A percentile compares a stretch with the other conserved stretches of the same genome.
Evolutionary conservation across 2,329 filamentous ascomycete species (phyloP).

Genomic region (Cordyceps farinosa): DNA sequence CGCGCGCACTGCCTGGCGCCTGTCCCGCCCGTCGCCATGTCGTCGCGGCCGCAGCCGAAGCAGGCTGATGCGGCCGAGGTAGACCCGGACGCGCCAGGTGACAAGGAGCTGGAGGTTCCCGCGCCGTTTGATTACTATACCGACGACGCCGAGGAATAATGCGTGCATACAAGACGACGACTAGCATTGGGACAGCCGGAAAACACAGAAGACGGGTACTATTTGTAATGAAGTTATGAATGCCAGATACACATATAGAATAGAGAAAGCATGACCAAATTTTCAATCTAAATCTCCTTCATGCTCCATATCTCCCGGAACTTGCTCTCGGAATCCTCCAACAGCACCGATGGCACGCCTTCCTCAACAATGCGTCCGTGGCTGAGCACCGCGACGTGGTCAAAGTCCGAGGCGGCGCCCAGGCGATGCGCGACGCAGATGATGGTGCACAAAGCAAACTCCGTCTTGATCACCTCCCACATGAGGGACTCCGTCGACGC

Average conservation of each 20-base stretch:
- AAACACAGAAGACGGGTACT: constrained; percentile 12
- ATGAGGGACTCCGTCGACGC: constrained; percentile 26
- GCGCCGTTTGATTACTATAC: constrained; percentile 35
- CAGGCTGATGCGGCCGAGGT: constrained; percentile 21
- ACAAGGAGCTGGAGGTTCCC: constrained; percentile 29
- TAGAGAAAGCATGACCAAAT: background rate
- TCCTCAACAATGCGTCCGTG: constrained; percentile 23
- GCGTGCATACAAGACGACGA: background rate
- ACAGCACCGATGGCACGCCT: background rate
- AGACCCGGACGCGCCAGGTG: constrained; percentile 24
- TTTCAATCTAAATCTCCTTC: background rate
- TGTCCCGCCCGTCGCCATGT: background rate
- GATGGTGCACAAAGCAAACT: constrained; percentile 28
- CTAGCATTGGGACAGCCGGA: background rate
- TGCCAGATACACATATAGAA: background rate
- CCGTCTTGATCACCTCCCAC: constrained; percentile 25
- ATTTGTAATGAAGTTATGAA: background rate
- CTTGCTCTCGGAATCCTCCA: constrained; percentile 4
- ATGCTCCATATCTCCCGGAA: constrained; percentile 9
- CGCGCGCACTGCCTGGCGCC: constrained; percentile 29
- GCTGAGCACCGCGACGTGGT: constrained; percentile 28
- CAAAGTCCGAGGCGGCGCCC: constrained; percentile 28
- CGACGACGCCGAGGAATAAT: constrained; percentile 21
- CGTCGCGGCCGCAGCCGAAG: constrained; percentile 16
- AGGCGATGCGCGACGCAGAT: constrained; percentile 30